These are phyloP conservation scores for Sporobolus alterniflorus DNA, from an alignment of 202 grass and related monocot genomes.

Conservation along the genomic window DNA sequence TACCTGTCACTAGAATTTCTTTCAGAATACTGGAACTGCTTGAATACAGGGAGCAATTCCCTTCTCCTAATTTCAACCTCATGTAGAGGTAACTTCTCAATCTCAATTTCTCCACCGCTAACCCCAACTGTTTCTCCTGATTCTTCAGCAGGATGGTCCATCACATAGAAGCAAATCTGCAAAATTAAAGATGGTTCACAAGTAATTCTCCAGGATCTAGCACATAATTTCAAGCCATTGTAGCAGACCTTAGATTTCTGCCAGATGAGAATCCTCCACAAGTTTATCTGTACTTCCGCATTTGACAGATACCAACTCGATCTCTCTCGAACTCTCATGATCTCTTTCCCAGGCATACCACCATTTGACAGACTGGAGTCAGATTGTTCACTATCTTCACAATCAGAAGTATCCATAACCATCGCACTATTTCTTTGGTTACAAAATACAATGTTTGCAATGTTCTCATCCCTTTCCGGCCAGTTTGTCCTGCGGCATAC, in stretches of 20 bases:
- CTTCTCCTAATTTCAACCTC: conserved; percentile 92
- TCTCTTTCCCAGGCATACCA: conserved; percentile 57
- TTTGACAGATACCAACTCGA: conserved; percentile 93
- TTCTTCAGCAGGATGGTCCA: conserved; percentile 58
- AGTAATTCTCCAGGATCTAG: conserved; percentile 25
- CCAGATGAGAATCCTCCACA: conserved; percentile 88
- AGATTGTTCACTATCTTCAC: conserved; percentile 63
- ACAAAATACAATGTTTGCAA: conserved; percentile 58
- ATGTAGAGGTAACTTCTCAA: conserved; percentile 71
- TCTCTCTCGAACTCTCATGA: conserved; percentile 58
- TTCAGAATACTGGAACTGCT: conserved; percentile 76
- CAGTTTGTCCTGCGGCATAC: conserved; percentile 94
- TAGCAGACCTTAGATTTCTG: conserved; percentile 93
- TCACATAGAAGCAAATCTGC: conserved; percentile 91
- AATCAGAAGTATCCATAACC: conserved; percentile 65
- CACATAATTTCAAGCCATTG: conserved; percentile 19
- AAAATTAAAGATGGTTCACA: conserved; percentile 43
- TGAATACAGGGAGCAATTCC: conserved; percentile 92
- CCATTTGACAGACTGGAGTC: conserved; percentile 53
- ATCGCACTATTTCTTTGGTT: conserved; percentile 55
- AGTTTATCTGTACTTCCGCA: conserved; percentile 92
- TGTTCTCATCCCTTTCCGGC: conserved; percentile 88
- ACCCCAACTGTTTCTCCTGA: conserved; percentile 35
- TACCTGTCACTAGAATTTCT: conserved; percentile 77
- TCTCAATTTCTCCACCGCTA: conserved; percentile 84